Percentiles rank a stretch among this genome's conserved stretches.
These are phyloP conservation scores for Alliaria petiolata DNA, from an alignment of 345 rosid species.

Conservation along the genomic window DNA sequence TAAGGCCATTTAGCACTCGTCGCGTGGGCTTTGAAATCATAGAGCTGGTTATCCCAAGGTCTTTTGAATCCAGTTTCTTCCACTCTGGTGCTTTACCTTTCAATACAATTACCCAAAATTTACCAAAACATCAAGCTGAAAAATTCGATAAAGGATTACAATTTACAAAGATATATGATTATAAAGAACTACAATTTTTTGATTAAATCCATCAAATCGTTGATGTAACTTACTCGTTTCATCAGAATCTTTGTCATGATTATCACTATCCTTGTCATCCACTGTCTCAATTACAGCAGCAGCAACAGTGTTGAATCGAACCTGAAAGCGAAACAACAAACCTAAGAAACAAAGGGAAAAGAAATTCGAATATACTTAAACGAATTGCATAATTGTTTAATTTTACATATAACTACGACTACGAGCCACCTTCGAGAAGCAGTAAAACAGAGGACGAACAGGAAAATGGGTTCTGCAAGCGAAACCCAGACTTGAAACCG, in stretches of 20 bases:
- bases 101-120: slow-evolving; percentile 22
- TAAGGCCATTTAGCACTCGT: slow-evolving; percentile 51
- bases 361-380: neutral
- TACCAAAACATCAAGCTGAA: neutral
- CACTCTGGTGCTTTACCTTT: slow-evolving; percentile 29
- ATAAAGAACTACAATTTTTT: neutral
- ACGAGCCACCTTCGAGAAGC: slow-evolving; percentile 40
- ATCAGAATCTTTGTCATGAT: neutral
- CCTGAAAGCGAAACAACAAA: slow-evolving; percentile 17
- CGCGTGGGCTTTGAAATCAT: slow-evolving; percentile 37
- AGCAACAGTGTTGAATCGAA: slow-evolving; percentile 29
- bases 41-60: slow-evolving; percentile 44
- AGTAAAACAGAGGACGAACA: slow-evolving; percentile 34
- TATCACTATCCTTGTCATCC: slow-evolving; percentile 21
- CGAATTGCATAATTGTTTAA: neutral
- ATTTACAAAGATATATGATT: too few species aligned
- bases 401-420: neutral
- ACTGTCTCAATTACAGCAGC: slow-evolving; percentile 38
- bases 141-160: too few species aligned
- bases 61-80: slow-evolving; percentile 44
- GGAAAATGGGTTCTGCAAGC: slow-evolving; percentile 40
- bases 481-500: slow-evolving; percentile 39
- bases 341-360: neutral
- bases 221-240: neutral
- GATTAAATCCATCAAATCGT: neutral